Base-by-base conservation (phyloP, 202 grass and related monocot species). In the Setaria italica region DNA sequence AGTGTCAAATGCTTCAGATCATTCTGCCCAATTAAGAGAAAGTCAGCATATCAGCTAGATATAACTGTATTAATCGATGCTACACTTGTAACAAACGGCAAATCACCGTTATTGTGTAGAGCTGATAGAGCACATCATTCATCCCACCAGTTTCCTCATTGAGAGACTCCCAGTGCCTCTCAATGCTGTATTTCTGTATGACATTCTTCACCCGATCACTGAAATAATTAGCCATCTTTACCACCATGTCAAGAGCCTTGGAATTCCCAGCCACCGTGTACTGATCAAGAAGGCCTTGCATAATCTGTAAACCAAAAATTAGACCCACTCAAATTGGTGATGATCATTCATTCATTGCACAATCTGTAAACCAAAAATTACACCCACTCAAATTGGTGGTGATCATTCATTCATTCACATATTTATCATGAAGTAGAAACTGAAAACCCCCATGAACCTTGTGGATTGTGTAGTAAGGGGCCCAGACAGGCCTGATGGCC, bases 101-200 rank as follows among this genome's bases (percentile, higher is more conserved):
- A 79, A 48, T 84, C 79, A 99, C 96, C 78, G 93, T 99, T 76
- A 99, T 78, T 0, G 75, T 87, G 76, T 95, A 96, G 78, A 99
- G 91, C 48, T 89, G 90, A 73, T 96, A 99, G 32, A 99, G 90
- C 79, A 99, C 91, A 88, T 99, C 96, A 81, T 94, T 99, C 91
- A 99, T 99, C 29, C 96, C 96, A 76, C 96, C 96, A 83, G 91
- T 94, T 88, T 98, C 95, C 90, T 99, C 96, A 67, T 99, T 99
- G 67, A 99, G 91, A 60, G 96, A 96, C 0, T 12, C 66, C 87
- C 94, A 99, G 41, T 99, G 96, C 76, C 90, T 94, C 90, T 99
- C 96, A 49, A 96, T 94, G 74, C 81, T 99, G 76, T 96, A 92
- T 58, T 95, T 99, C 75, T 90, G 84, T 84, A 99, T 88, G 80